Evolutionary conservation across 257 asterid species (phyloP).

Genomic region (Fraxinus excelsior): DNA sequence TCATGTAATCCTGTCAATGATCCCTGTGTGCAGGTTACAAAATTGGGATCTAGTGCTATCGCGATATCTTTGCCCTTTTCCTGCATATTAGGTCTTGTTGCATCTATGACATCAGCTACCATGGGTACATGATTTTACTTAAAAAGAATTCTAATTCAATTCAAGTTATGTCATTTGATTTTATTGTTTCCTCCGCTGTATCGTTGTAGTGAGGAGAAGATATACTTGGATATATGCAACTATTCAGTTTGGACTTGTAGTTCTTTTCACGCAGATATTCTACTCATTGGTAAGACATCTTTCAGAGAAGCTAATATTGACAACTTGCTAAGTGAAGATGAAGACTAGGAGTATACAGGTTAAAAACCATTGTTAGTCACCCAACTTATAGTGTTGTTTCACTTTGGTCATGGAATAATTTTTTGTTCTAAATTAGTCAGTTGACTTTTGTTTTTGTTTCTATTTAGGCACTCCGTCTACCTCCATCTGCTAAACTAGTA

Average conservation of each 20-base stretch:
- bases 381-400: not conserved
- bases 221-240: conserved; percentile 87
- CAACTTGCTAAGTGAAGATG: not conserved
- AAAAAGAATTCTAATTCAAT: not conserved
- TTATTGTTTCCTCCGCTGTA: conserved; percentile 12
- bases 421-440: not conserved
- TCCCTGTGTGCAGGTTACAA: conserved; percentile 52
- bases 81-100: conserved; percentile 93
- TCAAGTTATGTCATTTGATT: not conserved
- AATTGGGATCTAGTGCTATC: conserved; percentile 86
- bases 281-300: conserved; percentile 70
- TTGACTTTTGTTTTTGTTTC: not conserved
- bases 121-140: conserved; percentile 61
- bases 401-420: not conserved
- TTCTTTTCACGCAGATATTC: conserved; percentile 73
- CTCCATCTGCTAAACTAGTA: not conserved
- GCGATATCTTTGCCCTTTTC: conserved; percentile 94
- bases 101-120: conserved; percentile 93
- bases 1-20: not conserved
- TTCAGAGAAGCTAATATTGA: not conserved
- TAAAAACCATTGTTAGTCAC: no score
- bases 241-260: conserved; percentile 75
- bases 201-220: conserved; percentile 60
- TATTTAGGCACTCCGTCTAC: not conserved
- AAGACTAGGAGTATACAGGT: not conserved